Evolutionary conservation across 495 filamentous ascomycete genomes (phyloP), one percentile per base, ranked within the genome.

Genomic region (Xylaria bambusicola): DNA sequence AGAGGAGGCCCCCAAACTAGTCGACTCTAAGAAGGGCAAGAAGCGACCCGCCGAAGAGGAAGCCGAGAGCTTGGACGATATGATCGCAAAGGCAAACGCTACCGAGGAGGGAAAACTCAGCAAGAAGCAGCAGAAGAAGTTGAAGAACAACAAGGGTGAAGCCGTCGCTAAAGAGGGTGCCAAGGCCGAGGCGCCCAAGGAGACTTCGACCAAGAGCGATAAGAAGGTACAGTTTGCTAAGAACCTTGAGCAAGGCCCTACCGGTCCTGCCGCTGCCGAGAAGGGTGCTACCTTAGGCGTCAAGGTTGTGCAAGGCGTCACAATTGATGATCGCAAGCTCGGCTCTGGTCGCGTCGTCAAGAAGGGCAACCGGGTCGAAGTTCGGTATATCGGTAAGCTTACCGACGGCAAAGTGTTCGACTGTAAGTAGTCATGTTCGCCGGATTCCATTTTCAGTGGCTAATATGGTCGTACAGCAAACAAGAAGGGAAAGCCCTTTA

Each of bases 211-310:
- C 62, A 88, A 89, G 78, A 74, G 73, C 31, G 89, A 91, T 72
- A 98, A 98, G 86, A 97, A 97, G 80, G 94, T 99, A 27, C 91
- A 96, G 76, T 99, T 99, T 72, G 94, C 94, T 63, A 95, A 97
- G 82, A 90, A 97, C 72, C 89, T 98, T 31, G 95, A 98, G 80
- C 92, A 96, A 72, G 94, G 93, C 46, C 94, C 94, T 38, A 92
- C 92, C 41, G 84, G 85, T 58, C 86, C 88, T 41, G 71, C 76
- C 15, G 67, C 66, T 27, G 68, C 73, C 23, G 69, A 71, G 57
- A 71, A 71, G 51, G 79, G 80, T 62, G 68, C 76, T 17, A 61
- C 81, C 27, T 76, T 87, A 48, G 87, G 87, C 40, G 80, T 89
- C 41, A 93, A 90, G 78, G 85, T 85, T 50, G 80, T 97, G 50